Base-by-base conservation (phyloP, 805 yeast species). In the Teunomyces stri region DNA sequence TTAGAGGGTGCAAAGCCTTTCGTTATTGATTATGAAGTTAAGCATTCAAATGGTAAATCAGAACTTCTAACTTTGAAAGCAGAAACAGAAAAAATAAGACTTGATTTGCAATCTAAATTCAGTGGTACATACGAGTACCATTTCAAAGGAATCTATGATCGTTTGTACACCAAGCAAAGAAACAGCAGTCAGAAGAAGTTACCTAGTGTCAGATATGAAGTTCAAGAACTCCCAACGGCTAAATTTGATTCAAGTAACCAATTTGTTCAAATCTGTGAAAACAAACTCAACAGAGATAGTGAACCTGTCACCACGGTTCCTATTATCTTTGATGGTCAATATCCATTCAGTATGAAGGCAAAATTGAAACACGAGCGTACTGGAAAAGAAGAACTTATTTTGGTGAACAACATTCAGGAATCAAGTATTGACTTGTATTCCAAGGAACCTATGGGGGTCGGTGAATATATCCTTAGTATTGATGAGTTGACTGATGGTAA, bases 1-100 rank as follows among this genome's bases (percentile, higher is more conserved):
- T 62, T 86, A 30, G 66, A 66, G 34, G 92, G 89, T 1, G 64
- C 78, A 5, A 73, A 83, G 1, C 91, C 92, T 20, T 89, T 89
- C 53, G 65, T 78, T n/a, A 68, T 90, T 21, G 81, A 79, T 34
- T 89, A 89, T 61, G 78, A 80, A n/a, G 65, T 86, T 12, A 67
- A 67, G 22, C 66, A 74, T 34, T 91, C 94, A 5, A 71, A 67
- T 56, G 89, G 89, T 0, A 65, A 60, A 28, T 43, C 60, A 4
- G 81, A 70, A 44, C 30, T 56, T 1, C 53, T 72, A 31, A 56
- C 66, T 9, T 60, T 72, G 63, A 55, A 63, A 4, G 57, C 66
- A n/a, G 68, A 68, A 6, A 56, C 54, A 27, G 36, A 60, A 15
- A 56, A 60, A 20, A 44, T 66, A 20, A 55, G 56, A 1, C 59